Conservation (phyloP, 1,284 basidiomycete species). For the Coniophora puteana region DNA sequence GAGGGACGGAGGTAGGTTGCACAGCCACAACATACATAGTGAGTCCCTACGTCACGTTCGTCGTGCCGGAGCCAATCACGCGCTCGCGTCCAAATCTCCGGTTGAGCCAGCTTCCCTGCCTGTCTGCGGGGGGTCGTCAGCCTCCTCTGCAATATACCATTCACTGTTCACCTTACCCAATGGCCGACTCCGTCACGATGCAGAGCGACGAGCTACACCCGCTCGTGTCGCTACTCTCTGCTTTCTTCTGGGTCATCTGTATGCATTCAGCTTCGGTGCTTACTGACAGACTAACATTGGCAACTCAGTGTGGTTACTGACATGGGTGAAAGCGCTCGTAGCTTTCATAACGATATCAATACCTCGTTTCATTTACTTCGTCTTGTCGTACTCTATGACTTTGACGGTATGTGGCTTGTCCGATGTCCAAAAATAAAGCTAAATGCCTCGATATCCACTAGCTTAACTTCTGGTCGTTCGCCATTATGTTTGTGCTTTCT, state of each 20-base stretch:
- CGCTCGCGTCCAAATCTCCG: not conserved
- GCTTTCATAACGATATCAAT: constrained; percentile 79
- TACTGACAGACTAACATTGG: constrained; percentile 8
- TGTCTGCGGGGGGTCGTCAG: no score
- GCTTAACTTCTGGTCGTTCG: constrained; percentile 88
- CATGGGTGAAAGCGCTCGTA: constrained; percentile 67
- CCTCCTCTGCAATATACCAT: no score
- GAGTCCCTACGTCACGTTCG: constrained; percentile 1
- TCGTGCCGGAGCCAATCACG: not conserved
- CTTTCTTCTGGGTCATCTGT: constrained; percentile 82
- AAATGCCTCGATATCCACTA: constrained; percentile 28
- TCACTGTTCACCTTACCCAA: not conserved
- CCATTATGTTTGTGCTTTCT: constrained; percentile 67
- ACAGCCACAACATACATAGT: constrained; percentile 26
- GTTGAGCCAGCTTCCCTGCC: not conserved
- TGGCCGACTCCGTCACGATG: not conserved
- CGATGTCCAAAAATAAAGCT: constrained; percentile 6
- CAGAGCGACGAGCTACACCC: constrained; percentile 40
- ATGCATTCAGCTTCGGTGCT: constrained; percentile 26
- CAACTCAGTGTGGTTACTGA: constrained; percentile 71
- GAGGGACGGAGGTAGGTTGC: constrained; percentile 8
- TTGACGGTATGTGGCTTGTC: constrained; percentile 54
- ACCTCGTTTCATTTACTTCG: constrained; percentile 70
- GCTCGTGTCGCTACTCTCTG: constrained; percentile 66
- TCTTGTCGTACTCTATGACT: constrained; percentile 87